A percentile compares a stretch with the other conserved stretches of the same genome.
Conservation (phyloP, 1,139 yeast genomes). For the Hemisphaericaspora xylanilytica region DNA sequence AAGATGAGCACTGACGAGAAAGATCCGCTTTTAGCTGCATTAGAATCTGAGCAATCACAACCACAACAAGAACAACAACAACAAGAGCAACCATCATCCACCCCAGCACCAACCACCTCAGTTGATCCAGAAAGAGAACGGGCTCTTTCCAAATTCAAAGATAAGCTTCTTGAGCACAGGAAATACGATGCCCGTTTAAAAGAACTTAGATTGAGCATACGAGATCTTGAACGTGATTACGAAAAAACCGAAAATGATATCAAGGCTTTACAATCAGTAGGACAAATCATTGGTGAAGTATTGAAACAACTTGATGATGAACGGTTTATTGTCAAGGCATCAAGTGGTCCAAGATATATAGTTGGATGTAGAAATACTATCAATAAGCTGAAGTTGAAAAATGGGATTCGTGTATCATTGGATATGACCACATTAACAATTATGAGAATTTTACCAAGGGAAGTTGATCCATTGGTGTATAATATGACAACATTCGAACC, state of each 20-base stretch:
- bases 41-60: slow-evolving; percentile 42
- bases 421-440: slow-evolving; percentile 98
- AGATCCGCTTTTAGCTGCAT: slow-evolving; percentile 74
- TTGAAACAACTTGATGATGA: slow-evolving; percentile 95
- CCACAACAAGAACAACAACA: slow-evolving; percentile 5
- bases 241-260: slow-evolving; percentile 96
- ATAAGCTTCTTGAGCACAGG: slow-evolving; percentile 86
- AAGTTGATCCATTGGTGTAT: slow-evolving; percentile 96
- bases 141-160: slow-evolving; percentile 78
- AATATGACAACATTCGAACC: slow-evolving; percentile 98
- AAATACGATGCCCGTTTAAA: slow-evolving; percentile 93
- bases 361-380: slow-evolving; percentile 97
- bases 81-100: slow-evolving; percentile 5
- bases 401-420: slow-evolving; percentile 93
- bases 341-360: slow-evolving; percentile 95
- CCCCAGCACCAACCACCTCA: slow-evolving; percentile 19
- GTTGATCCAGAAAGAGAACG: slow-evolving; percentile 74
- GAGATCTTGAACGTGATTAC: slow-evolving; percentile 79
- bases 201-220: slow-evolving; percentile 77
- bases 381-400: slow-evolving; percentile 76
- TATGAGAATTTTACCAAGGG: slow-evolving; percentile 96
- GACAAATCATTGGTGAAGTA: slow-evolving; percentile 97
- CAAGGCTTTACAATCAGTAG: slow-evolving; percentile 95
- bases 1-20: slow-evolving; percentile 58
- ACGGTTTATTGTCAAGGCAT: slow-evolving; percentile 93